These are phyloP conservation scores for Blastomyces emzantsi DNA, from an alignment of 2,329 filamentous ascomycete genomes.

Conservation along the genomic window DNA sequence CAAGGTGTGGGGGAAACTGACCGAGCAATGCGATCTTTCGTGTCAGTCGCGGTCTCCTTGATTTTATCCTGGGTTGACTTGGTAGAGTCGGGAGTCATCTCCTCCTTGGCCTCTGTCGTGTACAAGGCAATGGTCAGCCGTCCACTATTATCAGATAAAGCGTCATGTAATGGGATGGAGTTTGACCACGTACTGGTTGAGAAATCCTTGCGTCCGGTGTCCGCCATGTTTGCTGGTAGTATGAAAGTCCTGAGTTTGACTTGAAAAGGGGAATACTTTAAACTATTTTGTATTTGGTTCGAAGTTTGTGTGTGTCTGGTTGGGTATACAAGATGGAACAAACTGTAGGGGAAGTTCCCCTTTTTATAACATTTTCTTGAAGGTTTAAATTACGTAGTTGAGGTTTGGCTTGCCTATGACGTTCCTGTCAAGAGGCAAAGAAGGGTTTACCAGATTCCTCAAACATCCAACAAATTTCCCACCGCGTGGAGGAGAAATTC, in stretches of 20 bases:
- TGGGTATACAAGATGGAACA: not conserved
- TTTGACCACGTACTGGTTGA: conserved; percentile 35
- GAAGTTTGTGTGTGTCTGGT: too few species aligned
- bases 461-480: not conserved
- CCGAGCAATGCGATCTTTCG: conserved; percentile 47
- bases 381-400: not conserved
- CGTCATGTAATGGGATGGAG: not conserved
- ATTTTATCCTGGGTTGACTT: conserved; percentile 54
- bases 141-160: not conserved
- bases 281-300: too few species aligned
- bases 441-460: not conserved
- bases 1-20: conserved; percentile 19
- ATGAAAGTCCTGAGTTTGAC: not conserved
- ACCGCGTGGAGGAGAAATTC: not conserved
- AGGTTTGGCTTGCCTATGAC: not conserved
- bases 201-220: conserved; percentile 54
- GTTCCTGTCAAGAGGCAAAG: not conserved
- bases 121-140: not conserved
- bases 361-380: not conserved
- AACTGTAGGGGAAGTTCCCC: not conserved
- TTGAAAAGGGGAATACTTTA: not conserved
- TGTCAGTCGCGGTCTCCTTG: conserved; percentile 49
- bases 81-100: conserved; percentile 48
- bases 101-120: conserved; percentile 45
- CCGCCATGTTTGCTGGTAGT: conserved; percentile 45